phyloP scores from a whole-genome alignment of 2,329 filamentous ascomycete species.

The Fusarium sp. region DNA sequence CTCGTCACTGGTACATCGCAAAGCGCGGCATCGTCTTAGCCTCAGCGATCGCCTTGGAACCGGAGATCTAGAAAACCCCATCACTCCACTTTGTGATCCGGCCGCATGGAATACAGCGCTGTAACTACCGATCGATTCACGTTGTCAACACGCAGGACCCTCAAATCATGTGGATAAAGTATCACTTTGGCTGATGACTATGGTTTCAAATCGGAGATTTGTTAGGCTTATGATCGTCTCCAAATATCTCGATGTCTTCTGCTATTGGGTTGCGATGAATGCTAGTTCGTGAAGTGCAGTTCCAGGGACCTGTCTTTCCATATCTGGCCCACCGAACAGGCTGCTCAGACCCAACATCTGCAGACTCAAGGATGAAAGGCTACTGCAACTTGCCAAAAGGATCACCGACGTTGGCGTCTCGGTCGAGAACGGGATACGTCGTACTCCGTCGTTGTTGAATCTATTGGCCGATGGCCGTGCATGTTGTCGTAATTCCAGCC shows the following conservation, averaged over 20 bases:
- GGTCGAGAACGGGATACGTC: constrained; percentile 11
- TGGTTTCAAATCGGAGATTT: neutral
- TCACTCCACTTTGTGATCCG: constrained; percentile 27
- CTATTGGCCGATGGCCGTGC: neutral
- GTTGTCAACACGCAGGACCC: constrained; percentile 34
- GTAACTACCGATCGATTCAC: constrained; percentile 15
- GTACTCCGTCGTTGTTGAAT: neutral
- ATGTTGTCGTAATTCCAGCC: constrained; percentile 10
- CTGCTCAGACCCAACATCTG: constrained; percentile 1
- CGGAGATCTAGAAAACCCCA: constrained; percentile 22
- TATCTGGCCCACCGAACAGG: constrained; percentile 19
- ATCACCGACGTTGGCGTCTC: constrained; percentile 19
- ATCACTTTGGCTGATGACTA: constrained; percentile 16
- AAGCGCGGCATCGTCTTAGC: constrained; percentile 33
- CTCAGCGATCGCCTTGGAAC: constrained; percentile 22
- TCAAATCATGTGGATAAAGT: constrained; percentile 29
- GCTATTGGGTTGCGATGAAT: neutral
- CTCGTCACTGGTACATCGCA: constrained; percentile 16
- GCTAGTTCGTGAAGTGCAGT: neutral
- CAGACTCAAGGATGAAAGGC: constrained; percentile 8
- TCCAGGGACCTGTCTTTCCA: constrained; percentile 4
- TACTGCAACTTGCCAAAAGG: constrained; percentile 31
- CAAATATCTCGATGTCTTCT: neutral
- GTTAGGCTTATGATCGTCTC: neutral
- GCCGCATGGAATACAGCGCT: constrained; percentile 14